Conservation (phyloP, 2,329 filamentous ascomycete species). For the Eurotiales sp. region DNA sequence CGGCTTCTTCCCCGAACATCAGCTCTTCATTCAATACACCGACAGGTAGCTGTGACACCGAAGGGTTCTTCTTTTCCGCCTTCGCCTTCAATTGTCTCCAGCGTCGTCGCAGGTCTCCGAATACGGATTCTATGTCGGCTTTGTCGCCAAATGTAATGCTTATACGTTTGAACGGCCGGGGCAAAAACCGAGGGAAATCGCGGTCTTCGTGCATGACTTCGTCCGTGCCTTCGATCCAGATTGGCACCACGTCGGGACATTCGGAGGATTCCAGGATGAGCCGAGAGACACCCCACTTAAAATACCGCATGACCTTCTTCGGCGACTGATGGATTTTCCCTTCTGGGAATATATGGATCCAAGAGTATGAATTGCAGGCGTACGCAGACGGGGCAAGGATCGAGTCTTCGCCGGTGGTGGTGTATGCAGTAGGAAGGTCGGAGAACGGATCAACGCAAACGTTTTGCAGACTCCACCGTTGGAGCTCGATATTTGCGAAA, state of each 20-base stretch:
- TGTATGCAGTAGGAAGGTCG: constrained; percentile 39
- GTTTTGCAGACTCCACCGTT: constrained; percentile 37
- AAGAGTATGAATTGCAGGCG: constrained; percentile 65
- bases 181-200: constrained; percentile 73
- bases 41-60: constrained; percentile 30
- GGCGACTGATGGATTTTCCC: constrained; percentile 88
- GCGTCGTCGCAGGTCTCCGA: constrained; percentile 69
- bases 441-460: constrained; percentile 47
- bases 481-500: constrained; percentile 30
- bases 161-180: constrained; percentile 67
- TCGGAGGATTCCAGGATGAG: constrained; percentile 87
- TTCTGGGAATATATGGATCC: constrained; percentile 96
- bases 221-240: constrained; percentile 91
- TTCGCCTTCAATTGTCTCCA: constrained; percentile 67
- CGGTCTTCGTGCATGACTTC: constrained; percentile 83
- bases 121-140: constrained; percentile 67
- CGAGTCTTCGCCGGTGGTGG: constrained; percentile 37
- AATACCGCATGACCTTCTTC: constrained; percentile 79
- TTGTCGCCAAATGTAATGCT: constrained; percentile 74
- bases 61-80: constrained; percentile 45
- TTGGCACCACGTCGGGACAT: constrained; percentile 82
- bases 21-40: constrained; percentile 64
- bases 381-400: constrained; percentile 72
- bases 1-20: constrained; percentile 69
- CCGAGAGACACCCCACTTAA: constrained; percentile 94